These are phyloP conservation scores for Bathelium albidoporum DNA, from an alignment of 495 filamentous ascomycete species.

Conservation along the genomic window DNA sequence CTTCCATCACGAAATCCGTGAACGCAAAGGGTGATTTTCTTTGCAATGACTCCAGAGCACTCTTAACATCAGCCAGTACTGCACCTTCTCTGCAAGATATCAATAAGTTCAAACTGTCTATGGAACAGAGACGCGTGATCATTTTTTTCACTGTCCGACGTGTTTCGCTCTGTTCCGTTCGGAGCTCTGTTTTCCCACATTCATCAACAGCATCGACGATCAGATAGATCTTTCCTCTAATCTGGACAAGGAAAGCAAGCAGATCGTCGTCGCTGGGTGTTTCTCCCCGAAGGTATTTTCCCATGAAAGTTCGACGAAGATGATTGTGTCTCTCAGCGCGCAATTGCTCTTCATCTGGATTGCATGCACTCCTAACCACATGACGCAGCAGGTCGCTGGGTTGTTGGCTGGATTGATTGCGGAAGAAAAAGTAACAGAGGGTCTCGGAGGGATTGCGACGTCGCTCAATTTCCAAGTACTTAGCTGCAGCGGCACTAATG, in stretches of 20 bases:
- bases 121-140: neutral
- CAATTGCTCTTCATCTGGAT: slow-evolving; percentile 2
- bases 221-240: slow-evolving; percentile 1
- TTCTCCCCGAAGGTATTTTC: slow-evolving; percentile 2
- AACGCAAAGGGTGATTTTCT: neutral
- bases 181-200: neutral
- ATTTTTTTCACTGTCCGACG: neutral
- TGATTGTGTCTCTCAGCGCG: neutral
- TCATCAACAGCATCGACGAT: neutral
- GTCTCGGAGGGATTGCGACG: neutral
- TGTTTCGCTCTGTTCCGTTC: neutral
- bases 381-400: neutral
- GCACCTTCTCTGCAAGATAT: slow-evolving; percentile 3
- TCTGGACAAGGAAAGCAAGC: neutral
- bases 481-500: neutral
- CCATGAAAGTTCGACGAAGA: slow-evolving; percentile 3
- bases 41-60: neutral
- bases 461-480: neutral
- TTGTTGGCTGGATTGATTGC: neutral
- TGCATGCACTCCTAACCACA: neutral
- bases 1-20: neutral
- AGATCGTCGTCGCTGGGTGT: neutral
- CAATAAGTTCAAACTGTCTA: neutral
- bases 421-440: neutral
- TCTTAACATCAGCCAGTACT: neutral